These are phyloP conservation scores for Leccinum fibrillosum DNA, from an alignment of 768 basidiomycete genomes.

Conservation along the genomic window DNA sequence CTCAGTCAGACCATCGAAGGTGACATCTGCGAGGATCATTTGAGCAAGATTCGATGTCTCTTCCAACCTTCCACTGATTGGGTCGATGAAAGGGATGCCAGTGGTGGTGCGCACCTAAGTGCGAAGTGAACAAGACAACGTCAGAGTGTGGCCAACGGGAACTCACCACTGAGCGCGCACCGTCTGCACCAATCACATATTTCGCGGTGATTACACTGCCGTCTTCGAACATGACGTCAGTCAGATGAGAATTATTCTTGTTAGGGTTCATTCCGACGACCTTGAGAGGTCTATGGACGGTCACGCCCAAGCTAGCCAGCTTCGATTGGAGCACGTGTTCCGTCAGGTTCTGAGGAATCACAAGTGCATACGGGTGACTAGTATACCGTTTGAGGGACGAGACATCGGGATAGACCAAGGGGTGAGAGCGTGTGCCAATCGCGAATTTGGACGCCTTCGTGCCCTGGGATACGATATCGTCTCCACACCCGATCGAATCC, in stretches of 20 bases:
- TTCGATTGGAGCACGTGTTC: conserved; percentile 36
- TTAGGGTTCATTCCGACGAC: not conserved
- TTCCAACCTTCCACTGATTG: not conserved
- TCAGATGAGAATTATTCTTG: not conserved
- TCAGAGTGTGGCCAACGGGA: not conserved
- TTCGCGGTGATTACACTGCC: not conserved
- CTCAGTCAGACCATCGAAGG: not conserved
- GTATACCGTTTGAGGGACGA: conserved; percentile 39
- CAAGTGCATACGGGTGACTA: conserved; percentile 40
- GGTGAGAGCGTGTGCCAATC: conserved; percentile 31
- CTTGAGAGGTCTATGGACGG: not conserved
- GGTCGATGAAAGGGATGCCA: not conserved
- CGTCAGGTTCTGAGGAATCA: conserved; percentile 46
- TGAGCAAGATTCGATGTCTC: not conserved
- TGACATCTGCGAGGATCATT: not conserved
- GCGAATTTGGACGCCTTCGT: conserved; percentile 24
- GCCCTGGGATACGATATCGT: conserved; percentile 38
- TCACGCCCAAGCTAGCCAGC: not conserved
- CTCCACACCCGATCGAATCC: conserved; percentile 41
- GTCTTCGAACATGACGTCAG: not conserved
- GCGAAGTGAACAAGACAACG: not conserved
- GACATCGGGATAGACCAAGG: conserved; percentile 32
- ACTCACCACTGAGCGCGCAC: not conserved
- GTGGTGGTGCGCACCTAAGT: not conserved
- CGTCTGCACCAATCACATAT: not conserved